Evolutionary conservation across 352 stramenopile species (phyloP), one percentile per base, ranked within the genome.

Genomic region (Globisporangium megalacanthum): DNA sequence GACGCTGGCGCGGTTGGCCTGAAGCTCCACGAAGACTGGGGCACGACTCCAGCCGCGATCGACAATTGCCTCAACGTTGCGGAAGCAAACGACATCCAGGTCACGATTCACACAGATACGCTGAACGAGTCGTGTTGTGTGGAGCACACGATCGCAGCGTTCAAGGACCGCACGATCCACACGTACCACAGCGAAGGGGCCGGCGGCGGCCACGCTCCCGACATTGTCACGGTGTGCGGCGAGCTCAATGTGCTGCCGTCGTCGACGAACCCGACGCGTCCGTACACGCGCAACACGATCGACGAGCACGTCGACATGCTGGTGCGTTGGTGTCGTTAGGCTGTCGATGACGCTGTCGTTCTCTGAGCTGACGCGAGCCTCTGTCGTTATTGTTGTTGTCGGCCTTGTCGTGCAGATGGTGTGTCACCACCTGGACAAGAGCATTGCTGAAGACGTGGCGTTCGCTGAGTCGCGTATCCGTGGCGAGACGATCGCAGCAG

Each of bases 231-330:
- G 45, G 94, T 99, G 37, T 97, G 95, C 29, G 83, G 86, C 48
- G 86, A 97, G 70, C 56, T 71, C 7, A 97, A 98, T 67, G 94
- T 98, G 3, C 73, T 99, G 29, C 96, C 96, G 19, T 98, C 89
- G 61, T 98, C 89, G 0, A 99, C 96, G 0, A 99, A 99, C 77
- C 96, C 96, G 10, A 99, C 96, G 35, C 85, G 94, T 48, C 96
- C 96, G 4, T 98, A 97, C 69, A 98, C 95, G 13, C 76, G 83
- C 45, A 99, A 99, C 71, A 99, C 96, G 25, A 98, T 99, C 58
- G 96, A 98, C 58, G 96, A 99, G 66, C 96, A 99, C 69, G 86
- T 99, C 35, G 96, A 99, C 76, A 99, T 99, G 96, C 79, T 99
- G 29, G 68, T 75, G 50, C 14, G 63, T 65, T 29, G 25, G 25